Conservation (phyloP, 177 flowering plant genomes). For the Vitis hybrid region DNA sequence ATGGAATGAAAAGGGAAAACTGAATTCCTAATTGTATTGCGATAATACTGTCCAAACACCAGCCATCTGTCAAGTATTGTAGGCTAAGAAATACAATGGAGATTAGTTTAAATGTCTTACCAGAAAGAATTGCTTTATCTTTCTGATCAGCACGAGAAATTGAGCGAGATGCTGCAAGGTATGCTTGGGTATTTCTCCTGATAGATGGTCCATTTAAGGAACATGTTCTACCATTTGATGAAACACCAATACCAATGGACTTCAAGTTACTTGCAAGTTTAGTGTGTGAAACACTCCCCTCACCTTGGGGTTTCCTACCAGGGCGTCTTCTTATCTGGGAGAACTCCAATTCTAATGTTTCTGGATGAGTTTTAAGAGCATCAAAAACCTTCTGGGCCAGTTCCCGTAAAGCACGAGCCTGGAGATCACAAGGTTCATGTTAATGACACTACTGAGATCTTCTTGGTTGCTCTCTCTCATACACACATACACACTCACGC, state of each 20-base stretch:
- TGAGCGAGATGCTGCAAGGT: conserved; percentile 4
- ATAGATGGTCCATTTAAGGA: conserved; percentile 10
- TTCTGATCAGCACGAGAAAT: conserved; percentile 5
- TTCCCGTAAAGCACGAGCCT: conserved; percentile 47
- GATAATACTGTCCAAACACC: background rate
- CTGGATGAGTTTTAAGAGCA: conserved; percentile 38
- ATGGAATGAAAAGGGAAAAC: background rate
- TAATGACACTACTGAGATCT: background rate
- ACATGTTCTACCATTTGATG: conserved; percentile 12
- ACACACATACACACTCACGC: too few relatives aligned
- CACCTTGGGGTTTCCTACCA: conserved; percentile 21
- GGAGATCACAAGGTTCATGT: conserved; percentile 1
- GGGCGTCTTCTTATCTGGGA: conserved; percentile 23
- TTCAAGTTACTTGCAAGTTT: conserved; percentile 7
- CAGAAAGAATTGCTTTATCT: conserved; percentile 12
- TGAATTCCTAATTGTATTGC: background rate
- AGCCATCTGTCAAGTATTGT: background rate
- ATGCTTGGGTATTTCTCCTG: conserved; percentile 8
- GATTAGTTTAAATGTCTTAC: conserved; percentile 14
- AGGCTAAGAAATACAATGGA: background rate
- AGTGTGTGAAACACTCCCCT: conserved; percentile 9
- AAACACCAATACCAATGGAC: conserved; percentile 9
- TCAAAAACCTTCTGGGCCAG: conserved; percentile 41
- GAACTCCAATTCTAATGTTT: conserved; percentile 27
- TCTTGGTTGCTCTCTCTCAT: background rate